Base-by-base conservation (phyloP, 106 monocot genomes). In the Dioscorea alata region DNA sequence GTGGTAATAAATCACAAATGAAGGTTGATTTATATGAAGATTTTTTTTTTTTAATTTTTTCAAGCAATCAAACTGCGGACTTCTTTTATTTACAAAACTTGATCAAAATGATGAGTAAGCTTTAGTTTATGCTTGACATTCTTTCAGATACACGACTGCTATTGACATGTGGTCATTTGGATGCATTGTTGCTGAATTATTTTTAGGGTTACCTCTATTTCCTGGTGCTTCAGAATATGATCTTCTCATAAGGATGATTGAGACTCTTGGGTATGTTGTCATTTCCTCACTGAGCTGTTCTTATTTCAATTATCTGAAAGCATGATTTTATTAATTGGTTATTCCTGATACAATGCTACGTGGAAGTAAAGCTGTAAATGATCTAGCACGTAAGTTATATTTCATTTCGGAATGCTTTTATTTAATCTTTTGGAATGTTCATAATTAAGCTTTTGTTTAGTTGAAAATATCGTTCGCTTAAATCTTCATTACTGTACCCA, bases 111-210 rank as follows among this genome's bases (percentile, higher is more conserved):
- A 42, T 42, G 42, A 42, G 42, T 68, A 24, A 61, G 60, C 70
- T 59, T 19, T 64, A 42, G 23, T 54, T 69, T 49, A 21, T 68
- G 19, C 86, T 92, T 97, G 74, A 87, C 73, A 15, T 69, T 61
- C n/a, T 12, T 60, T 65, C 74, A 97, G 96, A 81, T 97, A 97
- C 82, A 89, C 84, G 13, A 83, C 92, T 25, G 89, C 97, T 7
- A 87, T 99, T 71, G 97, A 99, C 77, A 99, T 99, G 92, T 99
- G 97, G 97, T 99, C 97, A 63, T 87, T 99, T 71, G 97, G 97
- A 8, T 99, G 97, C 49, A 90, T 99, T 70, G 83, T 92, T 28
- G 97, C 89, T 14, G 97, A 99, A 57, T 71, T 99, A 59, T 99
- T 92, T 62, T 77, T 99, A 70, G 97, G 97, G n/a, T 64, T 99